These are phyloP conservation scores for Aspergillus saccharolyticus DNA, from an alignment of 495 filamentous ascomycete genomes.

Conservation along the genomic window DNA sequence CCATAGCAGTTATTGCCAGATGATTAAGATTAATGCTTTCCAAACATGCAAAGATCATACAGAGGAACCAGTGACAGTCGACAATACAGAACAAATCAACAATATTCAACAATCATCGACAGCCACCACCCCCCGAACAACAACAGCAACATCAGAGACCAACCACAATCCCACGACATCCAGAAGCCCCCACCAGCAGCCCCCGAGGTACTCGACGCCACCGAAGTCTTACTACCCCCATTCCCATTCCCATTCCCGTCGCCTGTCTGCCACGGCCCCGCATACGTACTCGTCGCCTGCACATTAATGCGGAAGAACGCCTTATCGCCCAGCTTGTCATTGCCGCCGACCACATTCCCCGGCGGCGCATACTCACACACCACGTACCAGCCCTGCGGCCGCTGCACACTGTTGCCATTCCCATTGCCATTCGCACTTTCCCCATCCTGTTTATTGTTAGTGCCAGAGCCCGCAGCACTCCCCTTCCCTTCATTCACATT, in stretches of 20 bases:
- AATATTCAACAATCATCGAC: too few relatives aligned
- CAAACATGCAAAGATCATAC: too few relatives aligned
- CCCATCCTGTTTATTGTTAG: conserved; percentile 9
- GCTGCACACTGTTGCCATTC: conserved; percentile 5
- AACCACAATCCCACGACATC: conserved; percentile 6
- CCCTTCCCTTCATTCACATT: not conserved
- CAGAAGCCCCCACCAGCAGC: too few relatives aligned
- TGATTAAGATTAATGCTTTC: not conserved
- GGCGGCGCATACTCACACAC: conserved; percentile 76
- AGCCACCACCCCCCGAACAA: not conserved
- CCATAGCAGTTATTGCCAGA: conserved; percentile 6
- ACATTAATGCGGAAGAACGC: conserved; percentile 40
- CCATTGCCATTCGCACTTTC: conserved; percentile 6
- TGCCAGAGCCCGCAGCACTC: too few relatives aligned
- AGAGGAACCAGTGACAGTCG: too few relatives aligned
- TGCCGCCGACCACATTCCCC: conserved; percentile 63
- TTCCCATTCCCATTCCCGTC: not conserved
- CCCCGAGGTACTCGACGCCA: not conserved
- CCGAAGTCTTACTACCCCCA: not conserved
- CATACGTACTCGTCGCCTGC: conserved; percentile 20
- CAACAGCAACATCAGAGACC: not conserved
- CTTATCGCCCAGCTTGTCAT: conserved; percentile 36
- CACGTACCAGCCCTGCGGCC: conserved; percentile 61
- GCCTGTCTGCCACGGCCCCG: conserved; percentile 13
- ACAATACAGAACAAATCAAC: not conserved